Evolutionary conservation across 768 basidiomycete species (phyloP).

Genomic region (Suillus spraguei): DNA sequence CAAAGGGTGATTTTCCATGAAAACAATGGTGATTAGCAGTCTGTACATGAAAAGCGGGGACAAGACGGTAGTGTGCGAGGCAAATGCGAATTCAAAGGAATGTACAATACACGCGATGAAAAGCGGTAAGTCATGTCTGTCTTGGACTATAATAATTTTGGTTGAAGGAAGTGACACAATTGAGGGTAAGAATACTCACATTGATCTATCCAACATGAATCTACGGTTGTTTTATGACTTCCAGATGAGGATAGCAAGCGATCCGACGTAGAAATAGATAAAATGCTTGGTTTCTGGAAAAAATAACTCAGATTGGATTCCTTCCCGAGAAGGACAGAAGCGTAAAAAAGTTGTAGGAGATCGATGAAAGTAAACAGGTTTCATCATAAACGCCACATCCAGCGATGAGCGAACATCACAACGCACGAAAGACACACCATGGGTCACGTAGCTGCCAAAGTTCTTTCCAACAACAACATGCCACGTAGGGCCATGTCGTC

Average conservation of each 20-base stretch:
- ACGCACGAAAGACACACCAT: constrained; percentile 59
- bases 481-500: constrained; percentile 92
- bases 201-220: constrained; percentile 24
- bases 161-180: background rate
- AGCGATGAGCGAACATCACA: background rate
- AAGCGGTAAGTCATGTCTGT: constrained; percentile 16
- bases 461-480: constrained; percentile 99
- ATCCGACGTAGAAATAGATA: constrained; percentile 97
- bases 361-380: constrained; percentile 12
- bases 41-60: constrained; percentile 21
- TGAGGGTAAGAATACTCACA: constrained; percentile 18
- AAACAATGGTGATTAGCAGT: constrained; percentile 8
- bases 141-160: constrained; percentile 15
- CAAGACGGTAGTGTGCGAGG: constrained; percentile 24
- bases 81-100: constrained; percentile 21
- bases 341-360: constrained; percentile 4
- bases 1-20: background rate
- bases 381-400: background rate
- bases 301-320: constrained; percentile 15
- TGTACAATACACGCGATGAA: constrained; percentile 28
- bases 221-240: constrained; percentile 63
- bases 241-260: constrained; percentile 93
- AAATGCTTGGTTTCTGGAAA: constrained; percentile 93
- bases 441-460: constrained; percentile 98
- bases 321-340: background rate